phyloP scores from a whole-genome alignment of 2,329 filamentous ascomycete genomes.

The Botrytis deweyae region DNA sequence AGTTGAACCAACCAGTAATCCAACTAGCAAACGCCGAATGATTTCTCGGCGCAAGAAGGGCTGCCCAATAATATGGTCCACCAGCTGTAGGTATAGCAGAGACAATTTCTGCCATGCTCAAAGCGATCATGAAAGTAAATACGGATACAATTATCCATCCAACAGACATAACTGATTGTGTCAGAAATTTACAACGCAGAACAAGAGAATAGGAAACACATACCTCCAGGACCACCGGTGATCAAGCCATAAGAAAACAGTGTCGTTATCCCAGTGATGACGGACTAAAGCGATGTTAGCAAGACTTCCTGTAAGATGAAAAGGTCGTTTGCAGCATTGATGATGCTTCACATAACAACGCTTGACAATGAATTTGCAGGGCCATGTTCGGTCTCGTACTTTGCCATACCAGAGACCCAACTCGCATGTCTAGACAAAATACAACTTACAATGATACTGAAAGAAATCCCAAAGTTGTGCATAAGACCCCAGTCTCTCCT shows the following conservation, averaged over 20 bases:
- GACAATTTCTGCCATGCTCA: constrained; percentile 59
- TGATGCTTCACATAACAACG: not conserved
- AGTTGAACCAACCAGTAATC: constrained; percentile 51
- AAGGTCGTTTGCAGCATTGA: not conserved
- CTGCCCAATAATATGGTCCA: constrained; percentile 61
- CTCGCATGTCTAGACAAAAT: not conserved
- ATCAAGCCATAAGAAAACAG: constrained; percentile 56
- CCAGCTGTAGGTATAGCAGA: constrained; percentile 58
- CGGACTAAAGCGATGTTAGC: constrained; percentile 45
- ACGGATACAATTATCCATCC: constrained; percentile 56
- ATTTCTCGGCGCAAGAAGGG: constrained; percentile 52
- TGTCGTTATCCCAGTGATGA: constrained; percentile 60
- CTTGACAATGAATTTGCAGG: not conserved
- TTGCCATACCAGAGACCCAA: not conserved
- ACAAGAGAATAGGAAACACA: constrained; percentile 37
- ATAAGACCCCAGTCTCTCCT: constrained; percentile 56
- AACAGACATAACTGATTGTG: constrained; percentile 49
- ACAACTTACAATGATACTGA: constrained; percentile 56
- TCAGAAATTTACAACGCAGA: not conserved
- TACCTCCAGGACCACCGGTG: constrained; percentile 55
- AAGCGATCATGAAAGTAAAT: constrained; percentile 55
- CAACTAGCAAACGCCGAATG: constrained; percentile 48
- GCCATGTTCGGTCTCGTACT: not conserved
- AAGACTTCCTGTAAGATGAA: not conserved
- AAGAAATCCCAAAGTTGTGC: constrained; percentile 62